Evolutionary conservation across 352 stramenopile genomes (phyloP).

Genomic region (Saprolegnia diclina): DNA sequence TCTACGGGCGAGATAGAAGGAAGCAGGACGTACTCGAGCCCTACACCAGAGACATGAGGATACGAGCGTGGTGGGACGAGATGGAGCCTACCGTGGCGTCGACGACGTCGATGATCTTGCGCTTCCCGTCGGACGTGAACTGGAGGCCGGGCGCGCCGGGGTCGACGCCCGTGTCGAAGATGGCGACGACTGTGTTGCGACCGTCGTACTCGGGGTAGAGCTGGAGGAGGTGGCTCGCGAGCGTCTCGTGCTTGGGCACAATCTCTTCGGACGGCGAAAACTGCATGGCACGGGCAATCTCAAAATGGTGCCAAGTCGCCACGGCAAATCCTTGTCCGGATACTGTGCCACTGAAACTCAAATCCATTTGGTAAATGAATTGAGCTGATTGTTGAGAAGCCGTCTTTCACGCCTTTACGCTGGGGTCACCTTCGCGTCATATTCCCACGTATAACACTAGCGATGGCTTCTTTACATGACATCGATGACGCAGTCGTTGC

Average conservation of each 20-base stretch:
- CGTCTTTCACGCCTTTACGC: no score
- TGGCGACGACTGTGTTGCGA: conserved; percentile 85
- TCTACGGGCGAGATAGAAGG: not conserved
- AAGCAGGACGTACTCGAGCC: conserved; percentile 12
- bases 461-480: no score
- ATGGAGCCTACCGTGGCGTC: conserved; percentile 83
- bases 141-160: conserved; percentile 84
- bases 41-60: not conserved
- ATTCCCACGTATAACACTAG: no score
- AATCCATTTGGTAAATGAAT: no score
- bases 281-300: not conserved
- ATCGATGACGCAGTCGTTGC: no score
- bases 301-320: no score
- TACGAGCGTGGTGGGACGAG: not conserved
- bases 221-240: conserved; percentile 70
- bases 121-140: conserved; percentile 74
- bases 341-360: no score
- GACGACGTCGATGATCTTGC: conserved; percentile 93
- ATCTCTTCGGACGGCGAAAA: conserved; percentile 29
- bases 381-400: no score
- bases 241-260: conserved; percentile 90
- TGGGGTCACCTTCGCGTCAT: no score
- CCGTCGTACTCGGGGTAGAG: conserved; percentile 87
- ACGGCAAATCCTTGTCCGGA: no score
- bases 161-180: conserved; percentile 96